Evolutionary conservation across 2,329 filamentous ascomycete species (phyloP).

Genomic region (Fusarium sp.): DNA sequence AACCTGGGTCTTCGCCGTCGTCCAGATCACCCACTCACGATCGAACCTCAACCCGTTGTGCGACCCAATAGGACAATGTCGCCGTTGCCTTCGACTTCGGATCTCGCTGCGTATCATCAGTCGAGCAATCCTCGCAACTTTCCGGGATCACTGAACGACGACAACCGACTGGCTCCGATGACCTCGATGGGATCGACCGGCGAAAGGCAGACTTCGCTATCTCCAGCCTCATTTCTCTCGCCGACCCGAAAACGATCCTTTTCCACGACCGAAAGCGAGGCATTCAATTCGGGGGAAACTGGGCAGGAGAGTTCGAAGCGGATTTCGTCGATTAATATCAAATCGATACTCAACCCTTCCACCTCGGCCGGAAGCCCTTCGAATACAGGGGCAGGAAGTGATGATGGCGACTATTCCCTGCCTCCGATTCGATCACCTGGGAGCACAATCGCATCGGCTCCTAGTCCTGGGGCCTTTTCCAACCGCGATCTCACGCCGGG

Average conservation of each 20-base stretch:
- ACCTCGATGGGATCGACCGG: slow-evolving; percentile 61
- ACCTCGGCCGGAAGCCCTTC: slow-evolving; percentile 45
- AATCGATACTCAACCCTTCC: slow-evolving; percentile 79
- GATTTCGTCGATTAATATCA: slow-evolving; percentile 83
- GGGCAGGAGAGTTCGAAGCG: slow-evolving; percentile 70
- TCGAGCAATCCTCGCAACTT: slow-evolving; percentile 57
- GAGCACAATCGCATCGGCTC: slow-evolving; percentile 58
- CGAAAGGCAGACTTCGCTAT: slow-evolving; percentile 72
- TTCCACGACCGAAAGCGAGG: slow-evolving; percentile 71
- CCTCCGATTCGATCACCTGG: slow-evolving; percentile 62
- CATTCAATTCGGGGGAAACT: slow-evolving; percentile 54
- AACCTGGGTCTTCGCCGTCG: slow-evolving; percentile 72
- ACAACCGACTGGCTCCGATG: slow-evolving; percentile 73
- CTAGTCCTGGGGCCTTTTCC: slow-evolving; percentile 60
- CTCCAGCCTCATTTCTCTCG: slow-evolving; percentile 73
- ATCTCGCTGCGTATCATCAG: slow-evolving; percentile 69
- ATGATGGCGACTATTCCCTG: slow-evolving; percentile 59
- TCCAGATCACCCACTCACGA: slow-evolving; percentile 61
- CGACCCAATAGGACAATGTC: slow-evolving; percentile 62
- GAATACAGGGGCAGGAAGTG: slow-evolving; percentile 50
- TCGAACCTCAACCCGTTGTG: slow-evolving; percentile 63
- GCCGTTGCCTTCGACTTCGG: slow-evolving; percentile 59
- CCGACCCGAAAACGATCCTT: slow-evolving; percentile 78
- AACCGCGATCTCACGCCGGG: slow-evolving; percentile 51
- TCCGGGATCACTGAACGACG: slow-evolving; percentile 64